Percentiles rank a stretch among this genome's conserved stretches.
Evolutionary conservation across 345 rosid species (phyloP).

Genomic region (Populus euphratica): DNA sequence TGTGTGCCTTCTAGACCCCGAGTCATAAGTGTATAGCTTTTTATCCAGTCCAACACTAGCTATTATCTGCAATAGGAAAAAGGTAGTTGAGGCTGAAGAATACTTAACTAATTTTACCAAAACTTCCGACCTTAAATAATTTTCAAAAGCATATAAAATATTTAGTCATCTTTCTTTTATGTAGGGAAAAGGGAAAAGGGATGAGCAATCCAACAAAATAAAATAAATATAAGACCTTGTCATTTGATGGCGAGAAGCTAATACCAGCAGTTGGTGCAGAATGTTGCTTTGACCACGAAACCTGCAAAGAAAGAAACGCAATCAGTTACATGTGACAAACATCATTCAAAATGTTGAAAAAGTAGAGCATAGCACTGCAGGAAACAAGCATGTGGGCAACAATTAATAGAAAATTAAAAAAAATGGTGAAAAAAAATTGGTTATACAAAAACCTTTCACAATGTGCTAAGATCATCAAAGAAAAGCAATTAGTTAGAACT

Average conservation of each 20-base stretch:
- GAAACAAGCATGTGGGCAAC: background rate
- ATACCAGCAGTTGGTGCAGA: conserved; percentile 96
- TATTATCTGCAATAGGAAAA: conserved; percentile 55
- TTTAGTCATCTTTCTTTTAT: background rate
- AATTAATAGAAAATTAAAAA: background rate
- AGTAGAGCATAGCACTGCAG: background rate
- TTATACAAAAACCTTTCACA: background rate
- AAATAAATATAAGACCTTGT: conserved; percentile 58
- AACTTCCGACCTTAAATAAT: background rate
- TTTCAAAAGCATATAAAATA: conserved; percentile 1
- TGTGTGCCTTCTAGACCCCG: conserved; percentile 75
- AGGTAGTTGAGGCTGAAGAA: conserved; percentile 7
- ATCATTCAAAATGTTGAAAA: background rate
- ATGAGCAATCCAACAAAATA: background rate
- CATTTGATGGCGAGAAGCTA: conserved; percentile 91
- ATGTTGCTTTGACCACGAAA: conserved; percentile 93
- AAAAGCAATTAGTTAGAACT: background rate
- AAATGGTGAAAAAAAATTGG: background rate
- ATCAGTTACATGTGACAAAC: conserved; percentile 5
- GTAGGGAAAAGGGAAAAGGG: background rate
- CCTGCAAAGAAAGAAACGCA: conserved; percentile 41
- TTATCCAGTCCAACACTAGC: conserved; percentile 96
- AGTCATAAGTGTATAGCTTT: conserved; percentile 83
- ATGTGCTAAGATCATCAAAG: background rate
- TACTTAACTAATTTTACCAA: background rate